These are phyloP conservation scores for Pyrenophora tritici-repentis DNA, from an alignment of 2,329 filamentous ascomycete genomes.

Conservation along the genomic window DNA sequence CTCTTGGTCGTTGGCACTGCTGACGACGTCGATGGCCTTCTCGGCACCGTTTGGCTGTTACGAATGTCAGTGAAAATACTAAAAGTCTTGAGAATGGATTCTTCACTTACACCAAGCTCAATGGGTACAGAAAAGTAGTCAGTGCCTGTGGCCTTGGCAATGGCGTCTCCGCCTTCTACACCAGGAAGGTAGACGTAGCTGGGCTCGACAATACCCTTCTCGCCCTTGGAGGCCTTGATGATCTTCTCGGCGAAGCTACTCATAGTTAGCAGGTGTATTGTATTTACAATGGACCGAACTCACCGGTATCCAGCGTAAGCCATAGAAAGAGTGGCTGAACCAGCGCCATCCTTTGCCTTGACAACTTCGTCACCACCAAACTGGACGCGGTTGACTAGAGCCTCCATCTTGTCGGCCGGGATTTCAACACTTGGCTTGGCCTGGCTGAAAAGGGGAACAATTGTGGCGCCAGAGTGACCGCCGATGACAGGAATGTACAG, in stretches of 20 bases:
- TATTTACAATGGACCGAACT: not conserved
- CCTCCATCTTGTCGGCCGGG: constrained; percentile 86
- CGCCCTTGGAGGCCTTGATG: constrained; percentile 83
- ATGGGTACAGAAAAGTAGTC: constrained; percentile 98
- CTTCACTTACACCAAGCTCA: constrained; percentile 84
- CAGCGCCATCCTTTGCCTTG: constrained; percentile 89
- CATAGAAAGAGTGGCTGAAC: constrained; percentile 92
- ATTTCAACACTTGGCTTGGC: constrained; percentile 79
- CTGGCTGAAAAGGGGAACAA: constrained; percentile 96
- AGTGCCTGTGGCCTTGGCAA: constrained; percentile 78
- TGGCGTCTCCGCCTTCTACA: constrained; percentile 82
- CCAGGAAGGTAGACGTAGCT: constrained; percentile 95
- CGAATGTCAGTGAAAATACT: constrained; percentile 20
- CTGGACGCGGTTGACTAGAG: constrained; percentile 90
- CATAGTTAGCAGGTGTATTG: not conserved
- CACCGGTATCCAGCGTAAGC: constrained; percentile 84
- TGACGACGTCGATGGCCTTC: constrained; percentile 81
- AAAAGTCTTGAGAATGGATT: not conserved
- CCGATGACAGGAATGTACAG: constrained; percentile 90
- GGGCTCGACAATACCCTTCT: constrained; percentile 91
- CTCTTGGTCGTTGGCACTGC: constrained; percentile 80
- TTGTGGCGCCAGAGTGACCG: constrained; percentile 97
- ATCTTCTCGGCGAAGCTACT: constrained; percentile 86
- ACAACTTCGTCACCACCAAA: constrained; percentile 98
- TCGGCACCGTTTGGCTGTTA: constrained; percentile 77